Conservation (phyloP, 1,284 basidiomycete species). For the Cutaneotrichosporon sp. region DNA sequence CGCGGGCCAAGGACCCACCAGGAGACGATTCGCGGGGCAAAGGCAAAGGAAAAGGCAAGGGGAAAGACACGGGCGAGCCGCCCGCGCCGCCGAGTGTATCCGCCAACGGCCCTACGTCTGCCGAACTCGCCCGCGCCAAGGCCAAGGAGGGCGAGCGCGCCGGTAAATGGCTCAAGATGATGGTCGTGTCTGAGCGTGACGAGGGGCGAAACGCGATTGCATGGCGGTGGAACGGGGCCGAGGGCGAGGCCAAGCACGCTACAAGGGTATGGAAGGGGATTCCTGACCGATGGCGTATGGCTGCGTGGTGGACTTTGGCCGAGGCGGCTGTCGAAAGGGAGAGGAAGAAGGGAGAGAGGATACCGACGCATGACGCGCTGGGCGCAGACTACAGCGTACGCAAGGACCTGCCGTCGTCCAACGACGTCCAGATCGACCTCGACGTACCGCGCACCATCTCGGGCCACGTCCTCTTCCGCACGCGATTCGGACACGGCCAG, state of each 20-base stretch:
- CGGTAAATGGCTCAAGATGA: conserved; percentile 84
- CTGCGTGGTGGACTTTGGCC: conserved; percentile 77
- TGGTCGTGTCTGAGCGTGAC: conserved; percentile 60
- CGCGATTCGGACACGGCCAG: conserved; percentile 92
- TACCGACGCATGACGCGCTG: conserved; percentile 24
- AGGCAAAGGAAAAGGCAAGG: not conserved
- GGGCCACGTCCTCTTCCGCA: conserved; percentile 90
- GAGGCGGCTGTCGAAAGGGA: conserved; percentile 40
- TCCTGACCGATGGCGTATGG: conserved; percentile 90
- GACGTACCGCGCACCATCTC: conserved; percentile 96
- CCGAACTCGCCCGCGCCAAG: conserved; percentile 15
- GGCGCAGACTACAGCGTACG: conserved; percentile 55
- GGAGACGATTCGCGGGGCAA: not conserved
- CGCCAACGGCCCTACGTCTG: conserved; percentile 2
- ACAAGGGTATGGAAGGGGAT: conserved; percentile 79
- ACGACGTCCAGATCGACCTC: conserved; percentile 96
- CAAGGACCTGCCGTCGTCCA: conserved; percentile 71
- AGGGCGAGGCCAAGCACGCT: conserved; percentile 56
- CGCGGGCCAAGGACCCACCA: not conserved
- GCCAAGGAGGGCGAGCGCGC: conserved; percentile 66
- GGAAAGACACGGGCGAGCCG: not conserved
- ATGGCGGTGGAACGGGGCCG: conserved; percentile 63
- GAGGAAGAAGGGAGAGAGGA: not conserved
- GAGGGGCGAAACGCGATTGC: conserved; percentile 66
- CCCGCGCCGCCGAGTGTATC: conserved; percentile 9